A percentile compares a stretch with the other conserved stretches of the same genome.
These are phyloP conservation scores for Ogataea henricii DNA, from an alignment of 805 yeast genomes.

Conservation along the genomic window DNA sequence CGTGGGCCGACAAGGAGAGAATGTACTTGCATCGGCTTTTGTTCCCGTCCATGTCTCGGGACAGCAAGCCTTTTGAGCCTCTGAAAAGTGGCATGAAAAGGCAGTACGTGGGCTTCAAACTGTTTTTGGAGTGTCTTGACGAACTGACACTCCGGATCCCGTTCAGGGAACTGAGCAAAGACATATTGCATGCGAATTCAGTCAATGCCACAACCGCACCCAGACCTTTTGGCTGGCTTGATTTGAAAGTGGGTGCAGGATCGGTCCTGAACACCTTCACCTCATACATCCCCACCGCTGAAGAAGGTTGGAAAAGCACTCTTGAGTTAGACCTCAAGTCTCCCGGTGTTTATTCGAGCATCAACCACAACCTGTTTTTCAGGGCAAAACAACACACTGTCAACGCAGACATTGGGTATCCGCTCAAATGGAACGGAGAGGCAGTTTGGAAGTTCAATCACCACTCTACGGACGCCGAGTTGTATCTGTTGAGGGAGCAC, in stretches of 20 bases:
- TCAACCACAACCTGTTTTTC: slow-evolving; percentile 82
- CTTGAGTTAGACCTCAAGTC: slow-evolving; percentile 47
- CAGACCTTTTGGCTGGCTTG: slow-evolving; percentile 92
- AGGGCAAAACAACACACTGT: slow-evolving; percentile 59
- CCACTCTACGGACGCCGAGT: slow-evolving; percentile 50
- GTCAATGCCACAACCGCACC: slow-evolving; percentile 5
- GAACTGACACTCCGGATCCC: slow-evolving; percentile 76
- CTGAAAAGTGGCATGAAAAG: slow-evolving; percentile 55
- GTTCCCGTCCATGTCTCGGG: slow-evolving; percentile 66
- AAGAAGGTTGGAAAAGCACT: slow-evolving; percentile 56
- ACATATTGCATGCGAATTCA: slow-evolving; percentile 38
- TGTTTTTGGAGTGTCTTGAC: slow-evolving; percentile 60
- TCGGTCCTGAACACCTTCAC: slow-evolving; percentile 50
- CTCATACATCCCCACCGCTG: slow-evolving; percentile 52
- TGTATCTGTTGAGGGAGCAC: slow-evolving; percentile 82
- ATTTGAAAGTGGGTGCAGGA: slow-evolving; percentile 57
- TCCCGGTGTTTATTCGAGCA: slow-evolving; percentile 76
- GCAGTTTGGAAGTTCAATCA: slow-evolving; percentile 67
- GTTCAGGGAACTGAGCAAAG: slow-evolving; percentile 81
- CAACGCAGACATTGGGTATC: slow-evolving; percentile 62
- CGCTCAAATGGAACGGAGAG: slow-evolving; percentile 81
- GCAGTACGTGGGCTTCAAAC: slow-evolving; percentile 54
- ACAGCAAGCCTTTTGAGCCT: slow-evolving; percentile 43
- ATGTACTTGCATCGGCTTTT: slow-evolving; percentile 61
- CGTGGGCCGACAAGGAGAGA: slow-evolving; percentile 93